phyloP scores from a whole-genome alignment of 352 stramenopile species.

The Phytopythium aichiense region DNA sequence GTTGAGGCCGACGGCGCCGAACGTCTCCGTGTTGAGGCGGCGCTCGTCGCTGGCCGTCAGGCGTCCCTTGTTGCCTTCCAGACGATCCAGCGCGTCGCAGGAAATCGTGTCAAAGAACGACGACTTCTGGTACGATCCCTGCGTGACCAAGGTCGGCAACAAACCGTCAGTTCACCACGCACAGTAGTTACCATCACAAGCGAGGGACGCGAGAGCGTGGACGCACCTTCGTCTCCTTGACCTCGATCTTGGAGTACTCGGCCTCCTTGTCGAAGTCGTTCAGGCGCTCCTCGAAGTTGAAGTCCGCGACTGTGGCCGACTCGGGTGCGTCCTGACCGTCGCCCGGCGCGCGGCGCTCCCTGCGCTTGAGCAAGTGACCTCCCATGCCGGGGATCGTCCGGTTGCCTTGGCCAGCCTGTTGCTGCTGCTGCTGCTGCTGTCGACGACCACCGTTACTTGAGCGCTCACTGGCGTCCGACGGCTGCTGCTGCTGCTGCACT shows the following conservation, averaged over 20 bases:
- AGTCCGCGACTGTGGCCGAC: constrained; percentile 31
- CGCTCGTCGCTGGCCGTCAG: constrained; percentile 75
- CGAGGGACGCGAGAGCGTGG: background rate
- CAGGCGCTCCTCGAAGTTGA: constrained; percentile 67
- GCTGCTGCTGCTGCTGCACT: background rate
- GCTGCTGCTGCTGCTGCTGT: constrained; percentile 12
- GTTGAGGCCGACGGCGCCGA: constrained; percentile 81
- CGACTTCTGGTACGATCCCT: constrained; percentile 84
- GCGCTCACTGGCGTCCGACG: background rate
- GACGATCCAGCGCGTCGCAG: constrained; percentile 79
- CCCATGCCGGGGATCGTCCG: constrained; percentile 82
- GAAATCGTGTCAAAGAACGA: constrained; percentile 91
- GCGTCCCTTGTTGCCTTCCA: constrained; percentile 64
- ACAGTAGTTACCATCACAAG: background rate
- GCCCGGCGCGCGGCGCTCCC: constrained; percentile 58
- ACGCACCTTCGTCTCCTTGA: constrained; percentile 36
- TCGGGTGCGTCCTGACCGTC: constrained; percentile 18
- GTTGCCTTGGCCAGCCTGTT: constrained; percentile 14
- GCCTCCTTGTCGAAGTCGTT: constrained; percentile 77
- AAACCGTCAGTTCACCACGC: background rate
- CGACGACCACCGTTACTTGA: background rate
- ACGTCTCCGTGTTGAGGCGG: constrained; percentile 88
- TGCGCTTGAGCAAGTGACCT: constrained; percentile 72
- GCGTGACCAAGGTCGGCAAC: background rate
- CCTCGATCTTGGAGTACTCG: constrained; percentile 69